Evolutionary conservation across 2,329 filamentous ascomycete species (phyloP).

Genomic region (Pseudogymnoascus sp.): DNA sequence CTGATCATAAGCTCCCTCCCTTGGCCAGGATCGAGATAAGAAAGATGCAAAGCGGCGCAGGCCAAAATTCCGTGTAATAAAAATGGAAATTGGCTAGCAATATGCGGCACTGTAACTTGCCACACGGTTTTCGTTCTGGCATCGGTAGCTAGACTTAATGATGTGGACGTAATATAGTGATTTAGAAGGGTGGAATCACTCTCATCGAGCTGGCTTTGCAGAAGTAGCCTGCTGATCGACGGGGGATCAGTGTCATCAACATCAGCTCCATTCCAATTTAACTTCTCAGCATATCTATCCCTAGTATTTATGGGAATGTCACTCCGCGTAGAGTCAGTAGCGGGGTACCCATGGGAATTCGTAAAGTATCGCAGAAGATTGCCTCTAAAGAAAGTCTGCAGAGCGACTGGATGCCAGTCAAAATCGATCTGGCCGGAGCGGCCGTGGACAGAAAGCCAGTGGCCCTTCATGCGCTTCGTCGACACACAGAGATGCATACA

Average conservation of each 20-base stretch:
- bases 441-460: slow-evolving; percentile 25
- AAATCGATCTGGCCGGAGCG: slow-evolving; percentile 11
- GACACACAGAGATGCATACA: slow-evolving; percentile 28
- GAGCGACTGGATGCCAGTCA: slow-evolving; percentile 20
- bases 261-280: background rate
- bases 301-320: slow-evolving; percentile 3
- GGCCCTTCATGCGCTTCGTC: slow-evolving; percentile 29
- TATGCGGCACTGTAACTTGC: slow-evolving; percentile 28
- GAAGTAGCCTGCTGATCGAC: background rate
- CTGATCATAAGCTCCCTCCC: slow-evolving; percentile 11
- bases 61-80: slow-evolving; percentile 37
- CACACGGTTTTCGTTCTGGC: slow-evolving; percentile 23
- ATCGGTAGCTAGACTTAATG: slow-evolving; percentile 17
- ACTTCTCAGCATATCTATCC: background rate
- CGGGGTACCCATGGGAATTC: background rate
- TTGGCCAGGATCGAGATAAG: slow-evolving; percentile 12
- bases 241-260: background rate
- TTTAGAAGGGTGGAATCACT: slow-evolving; percentile 16
- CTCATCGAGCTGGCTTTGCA: slow-evolving; percentile 8
- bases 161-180: slow-evolving; percentile 21
- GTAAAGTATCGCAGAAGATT: slow-evolving; percentile 27
- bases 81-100: slow-evolving; percentile 30
- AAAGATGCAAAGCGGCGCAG: slow-evolving; percentile 25
- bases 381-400: slow-evolving; percentile 28
- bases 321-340: background rate